phyloP scores from a whole-genome alignment of 2,329 filamentous ascomycete genomes.

The Botryosphaeria dothidea region DNA sequence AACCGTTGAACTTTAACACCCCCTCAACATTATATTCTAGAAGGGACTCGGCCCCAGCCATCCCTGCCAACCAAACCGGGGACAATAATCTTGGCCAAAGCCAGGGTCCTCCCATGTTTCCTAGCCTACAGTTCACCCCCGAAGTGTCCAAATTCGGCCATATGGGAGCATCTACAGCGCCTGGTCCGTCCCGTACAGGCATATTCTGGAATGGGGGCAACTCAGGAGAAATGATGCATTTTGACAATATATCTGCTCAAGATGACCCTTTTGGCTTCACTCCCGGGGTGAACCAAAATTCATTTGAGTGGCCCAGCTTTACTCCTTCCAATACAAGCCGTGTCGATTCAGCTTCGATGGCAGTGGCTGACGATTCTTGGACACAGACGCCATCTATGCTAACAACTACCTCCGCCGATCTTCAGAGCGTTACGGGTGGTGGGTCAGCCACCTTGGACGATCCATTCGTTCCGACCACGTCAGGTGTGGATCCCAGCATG shows the following conservation, averaged over 20 bases:
- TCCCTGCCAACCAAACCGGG: background rate
- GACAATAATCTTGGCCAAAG: slow-evolving; percentile 19
- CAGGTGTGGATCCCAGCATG: slow-evolving; percentile 51
- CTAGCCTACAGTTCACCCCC: slow-evolving; percentile 58
- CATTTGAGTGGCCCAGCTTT: background rate
- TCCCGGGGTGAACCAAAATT: background rate
- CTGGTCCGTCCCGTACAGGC: slow-evolving; percentile 54
- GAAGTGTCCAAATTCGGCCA: slow-evolving; percentile 56
- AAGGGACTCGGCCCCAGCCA: slow-evolving; percentile 9
- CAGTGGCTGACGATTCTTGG: slow-evolving; percentile 8
- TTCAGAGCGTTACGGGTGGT: slow-evolving; percentile 1
- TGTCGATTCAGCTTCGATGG: slow-evolving; percentile 11
- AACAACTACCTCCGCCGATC: slow-evolving; percentile 10
- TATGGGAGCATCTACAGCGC: slow-evolving; percentile 57
- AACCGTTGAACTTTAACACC: slow-evolving; percentile 6
- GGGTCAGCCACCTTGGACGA: background rate
- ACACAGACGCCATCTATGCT: slow-evolving; percentile 8
- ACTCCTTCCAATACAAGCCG: background rate
- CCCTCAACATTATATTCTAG: slow-evolving; percentile 12
- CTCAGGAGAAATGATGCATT: background rate
- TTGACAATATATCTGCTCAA: slow-evolving; percentile 3
- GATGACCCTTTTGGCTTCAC: slow-evolving; percentile 19
- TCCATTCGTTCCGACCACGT: slow-evolving; percentile 37
- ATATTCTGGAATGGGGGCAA: slow-evolving; percentile 37
- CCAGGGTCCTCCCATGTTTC: slow-evolving; percentile 48